Conservation (phyloP, 441 rosid species). For the Aleurites moluccanus region DNA sequence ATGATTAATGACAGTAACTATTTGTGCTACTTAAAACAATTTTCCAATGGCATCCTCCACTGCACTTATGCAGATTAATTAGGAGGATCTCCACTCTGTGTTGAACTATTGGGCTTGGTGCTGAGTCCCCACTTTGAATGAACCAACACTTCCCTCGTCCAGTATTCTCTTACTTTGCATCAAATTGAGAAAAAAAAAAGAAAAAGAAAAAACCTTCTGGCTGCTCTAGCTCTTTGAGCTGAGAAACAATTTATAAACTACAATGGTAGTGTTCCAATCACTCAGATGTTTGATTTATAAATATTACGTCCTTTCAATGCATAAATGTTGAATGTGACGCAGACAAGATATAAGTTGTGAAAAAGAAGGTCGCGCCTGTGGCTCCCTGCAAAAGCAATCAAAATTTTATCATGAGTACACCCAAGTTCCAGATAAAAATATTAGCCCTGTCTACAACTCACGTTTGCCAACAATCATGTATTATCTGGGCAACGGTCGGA, state of each 20-base stretch:
- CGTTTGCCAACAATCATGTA: slow-evolving; percentile 89
- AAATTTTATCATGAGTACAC: neutral
- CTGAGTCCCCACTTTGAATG: slow-evolving; percentile 93
- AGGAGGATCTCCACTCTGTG: slow-evolving; percentile 37
- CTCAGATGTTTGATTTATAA: slow-evolving; percentile 27
- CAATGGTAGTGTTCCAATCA: slow-evolving; percentile 26
- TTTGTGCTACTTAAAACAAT: slow-evolving; percentile 34
- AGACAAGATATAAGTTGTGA: slow-evolving; percentile 72
- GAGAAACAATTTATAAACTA: no score
- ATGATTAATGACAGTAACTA: slow-evolving; percentile 25
- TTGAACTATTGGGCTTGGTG: slow-evolving; percentile 37
- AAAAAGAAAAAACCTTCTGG: slow-evolving; percentile 28
- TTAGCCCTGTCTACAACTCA: slow-evolving; percentile 36
- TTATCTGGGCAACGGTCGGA: slow-evolving; percentile 74
- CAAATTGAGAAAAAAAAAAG: slow-evolving; percentile 19
- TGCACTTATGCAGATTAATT: slow-evolving; percentile 50
- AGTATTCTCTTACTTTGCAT: slow-evolving; percentile 33
- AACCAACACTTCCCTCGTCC: slow-evolving; percentile 55
- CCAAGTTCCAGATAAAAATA: neutral
- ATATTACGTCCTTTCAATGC: slow-evolving; percentile 45
- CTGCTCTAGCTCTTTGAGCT: slow-evolving; percentile 86
- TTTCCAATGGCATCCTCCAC: slow-evolving; percentile 43
- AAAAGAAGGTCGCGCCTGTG: slow-evolving; percentile 78
- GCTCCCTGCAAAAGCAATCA: slow-evolving; percentile 58
- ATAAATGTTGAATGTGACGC: slow-evolving; percentile 51